Percentiles rank a stretch among this genome's conserved stretches.
Conservation (phyloP, 2,329 filamentous ascomycete genomes). For the Scytalidium lignicola region DNA sequence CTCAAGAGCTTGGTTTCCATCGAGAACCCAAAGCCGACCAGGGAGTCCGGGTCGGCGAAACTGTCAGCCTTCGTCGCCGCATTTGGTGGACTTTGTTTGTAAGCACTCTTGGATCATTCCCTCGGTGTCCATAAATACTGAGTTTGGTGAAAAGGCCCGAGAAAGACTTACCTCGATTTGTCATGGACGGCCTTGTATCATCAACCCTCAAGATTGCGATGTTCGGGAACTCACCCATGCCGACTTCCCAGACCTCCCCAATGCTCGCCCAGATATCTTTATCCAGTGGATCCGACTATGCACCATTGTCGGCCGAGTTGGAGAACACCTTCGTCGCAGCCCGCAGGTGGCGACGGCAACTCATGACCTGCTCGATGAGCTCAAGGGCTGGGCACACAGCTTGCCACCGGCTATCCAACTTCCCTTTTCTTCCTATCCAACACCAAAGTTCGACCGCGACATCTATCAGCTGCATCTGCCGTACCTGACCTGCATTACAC, state of each 20-base stretch:
- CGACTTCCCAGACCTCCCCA: conserved; percentile 32
- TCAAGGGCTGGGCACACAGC: conserved; percentile 31
- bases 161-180: conserved; percentile 37
- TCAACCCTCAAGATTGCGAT: conserved; percentile 36
- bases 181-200: conserved; percentile 38
- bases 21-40: conserved; percentile 29
- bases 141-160: conserved; percentile 19
- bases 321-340: conserved; percentile 31
- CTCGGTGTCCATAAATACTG: too few relatives aligned
- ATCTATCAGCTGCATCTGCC: conserved; percentile 38
- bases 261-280: conserved; percentile 34
- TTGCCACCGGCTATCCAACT: conserved; percentile 30
- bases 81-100: conserved; percentile 39
- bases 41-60: conserved; percentile 12
- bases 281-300: conserved; percentile 38
- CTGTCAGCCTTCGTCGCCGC: conserved; percentile 28
- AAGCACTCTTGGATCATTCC: conserved; percentile 3
- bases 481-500: conserved; percentile 36
- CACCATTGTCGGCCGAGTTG: conserved; percentile 34
- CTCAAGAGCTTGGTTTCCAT: conserved; percentile 39
- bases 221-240: conserved; percentile 31
- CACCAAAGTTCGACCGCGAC: conserved; percentile 32
- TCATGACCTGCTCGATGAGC: conserved; percentile 26
- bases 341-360: conserved; percentile 16
- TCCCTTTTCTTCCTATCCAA: conserved; percentile 25